A percentile compares a stretch with the other conserved stretches of the same genome.
Conservation (phyloP, 352 stramenopile species). For the Aphanomyces cochlioides region DNA sequence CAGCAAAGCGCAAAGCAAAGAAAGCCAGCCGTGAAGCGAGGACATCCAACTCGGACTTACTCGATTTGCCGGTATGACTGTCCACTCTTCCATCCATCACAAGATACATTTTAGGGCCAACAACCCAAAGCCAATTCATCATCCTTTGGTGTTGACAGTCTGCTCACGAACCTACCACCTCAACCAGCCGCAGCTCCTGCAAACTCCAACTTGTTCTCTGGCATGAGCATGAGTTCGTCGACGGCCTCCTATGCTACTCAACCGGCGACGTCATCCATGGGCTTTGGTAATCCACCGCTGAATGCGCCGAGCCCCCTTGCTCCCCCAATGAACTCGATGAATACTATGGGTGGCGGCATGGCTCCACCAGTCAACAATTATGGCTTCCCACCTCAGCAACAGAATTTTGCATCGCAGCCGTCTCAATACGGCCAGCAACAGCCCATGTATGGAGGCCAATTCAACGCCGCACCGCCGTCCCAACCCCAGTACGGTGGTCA, state of each 20-base stretch:
- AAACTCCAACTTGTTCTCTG: slow-evolving; percentile 54
- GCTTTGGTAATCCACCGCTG: not conserved
- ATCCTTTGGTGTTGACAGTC: slow-evolving; percentile 15
- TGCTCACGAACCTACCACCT: slow-evolving; percentile 49
- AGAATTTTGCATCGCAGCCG: slow-evolving; percentile 6
- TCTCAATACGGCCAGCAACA: not conserved
- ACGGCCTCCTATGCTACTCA: not conserved
- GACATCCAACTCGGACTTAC: not conserved
- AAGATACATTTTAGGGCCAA: not conserved
- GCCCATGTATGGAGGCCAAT: not conserved
- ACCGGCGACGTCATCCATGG: not conserved
- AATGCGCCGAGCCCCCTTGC: not conserved
- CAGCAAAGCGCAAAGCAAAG: slow-evolving; percentile 14
- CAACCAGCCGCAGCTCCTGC: slow-evolving; percentile 42
- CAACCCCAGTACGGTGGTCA: slow-evolving; percentile 28
- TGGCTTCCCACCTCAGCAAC: slow-evolving; percentile 1
- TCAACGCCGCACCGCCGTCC: slow-evolving; percentile 11
- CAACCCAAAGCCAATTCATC: slow-evolving; percentile 26
- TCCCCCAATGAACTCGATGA: not conserved
- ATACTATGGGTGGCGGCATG: not conserved
- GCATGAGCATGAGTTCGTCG: slow-evolving; percentile 45
- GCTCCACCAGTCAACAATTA: not conserved
- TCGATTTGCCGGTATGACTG: slow-evolving; percentile 10
- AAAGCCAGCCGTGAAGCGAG: slow-evolving; percentile 5
- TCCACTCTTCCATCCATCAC: not conserved